Percentiles rank a stretch among this genome's conserved stretches.
phyloP scores from a whole-genome alignment of 1,284 basidiomycete genomes.

The Erythrobasidium hasegawianum region DNA sequence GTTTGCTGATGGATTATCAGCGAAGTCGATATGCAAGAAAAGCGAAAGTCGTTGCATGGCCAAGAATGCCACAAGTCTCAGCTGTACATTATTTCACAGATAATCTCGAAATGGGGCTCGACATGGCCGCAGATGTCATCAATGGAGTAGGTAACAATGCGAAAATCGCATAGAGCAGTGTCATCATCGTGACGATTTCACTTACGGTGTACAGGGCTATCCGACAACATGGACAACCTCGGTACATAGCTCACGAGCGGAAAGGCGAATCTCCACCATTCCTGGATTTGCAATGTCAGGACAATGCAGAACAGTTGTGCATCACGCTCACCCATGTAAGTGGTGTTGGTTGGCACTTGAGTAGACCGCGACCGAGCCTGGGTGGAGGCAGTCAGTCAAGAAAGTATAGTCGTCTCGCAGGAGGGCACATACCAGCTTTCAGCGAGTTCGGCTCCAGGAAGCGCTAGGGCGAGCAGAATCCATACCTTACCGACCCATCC shows the following conservation, averaged over 20 bases:
- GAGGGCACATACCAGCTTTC: conserved; percentile 20
- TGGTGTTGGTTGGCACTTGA: conserved; percentile 22
- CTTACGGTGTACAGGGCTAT: too few relatives aligned
- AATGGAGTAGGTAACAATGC: too few relatives aligned
- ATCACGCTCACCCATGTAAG: conserved; percentile 7
- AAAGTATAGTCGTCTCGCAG: too few relatives aligned
- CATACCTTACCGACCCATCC: conserved; percentile 14
- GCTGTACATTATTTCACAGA: too few relatives aligned
- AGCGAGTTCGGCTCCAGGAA: conserved; percentile 25
- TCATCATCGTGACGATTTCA: too few relatives aligned
- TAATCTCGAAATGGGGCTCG: too few relatives aligned
- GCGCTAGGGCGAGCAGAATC: conserved; percentile 15
- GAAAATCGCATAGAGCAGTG: too few relatives aligned
- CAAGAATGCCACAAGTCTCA: too few relatives aligned
- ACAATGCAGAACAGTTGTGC: neutral
- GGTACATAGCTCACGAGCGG: conserved; percentile 23
- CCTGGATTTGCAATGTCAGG: neutral
- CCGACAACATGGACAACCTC: conserved; percentile 6
- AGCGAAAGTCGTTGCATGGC: too few relatives aligned
- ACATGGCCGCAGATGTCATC: too few relatives aligned
- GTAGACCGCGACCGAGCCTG: conserved; percentile 24
- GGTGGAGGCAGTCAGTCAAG: neutral
- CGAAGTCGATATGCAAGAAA: too few relatives aligned
- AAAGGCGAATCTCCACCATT: conserved; percentile 33
- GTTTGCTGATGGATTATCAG: too few relatives aligned